Percentiles rank a stretch among this genome's conserved stretches.
Evolutionary conservation across 345 rosid genomes (phyloP).

Genomic region (Euphorbia lathyris): DNA sequence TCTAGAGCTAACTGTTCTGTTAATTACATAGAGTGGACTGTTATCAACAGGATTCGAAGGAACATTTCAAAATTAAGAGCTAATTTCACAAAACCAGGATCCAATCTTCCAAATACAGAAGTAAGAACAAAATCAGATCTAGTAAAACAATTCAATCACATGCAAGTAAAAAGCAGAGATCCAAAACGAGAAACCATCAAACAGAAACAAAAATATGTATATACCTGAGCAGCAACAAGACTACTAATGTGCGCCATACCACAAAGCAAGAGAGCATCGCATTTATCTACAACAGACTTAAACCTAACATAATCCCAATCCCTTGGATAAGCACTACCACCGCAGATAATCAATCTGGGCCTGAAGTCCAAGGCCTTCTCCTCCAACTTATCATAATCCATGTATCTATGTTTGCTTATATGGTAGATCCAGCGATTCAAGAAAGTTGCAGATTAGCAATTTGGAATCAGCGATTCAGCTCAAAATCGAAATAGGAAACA

Average conservation of each 20-base stretch:
- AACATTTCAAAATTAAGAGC: neutral
- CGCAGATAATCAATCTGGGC: too few species aligned
- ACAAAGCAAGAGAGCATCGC: constrained; percentile 91
- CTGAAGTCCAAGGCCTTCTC: constrained; percentile 99
- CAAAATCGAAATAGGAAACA: too few species aligned
- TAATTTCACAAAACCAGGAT: neutral
- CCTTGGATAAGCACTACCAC: constrained; percentile 88
- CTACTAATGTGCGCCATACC: constrained; percentile 99
- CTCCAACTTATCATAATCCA: constrained; percentile 90
- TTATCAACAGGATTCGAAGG: constrained; percentile 20
- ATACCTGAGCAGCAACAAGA: too few species aligned
- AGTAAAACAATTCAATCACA: too few species aligned
- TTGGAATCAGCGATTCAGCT: too few species aligned
- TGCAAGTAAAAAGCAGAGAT: too few species aligned
- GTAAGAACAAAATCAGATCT: neutral
- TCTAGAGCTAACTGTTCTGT: constrained; percentile 52
- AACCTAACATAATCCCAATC: constrained; percentile 94
- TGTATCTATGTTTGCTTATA: too few species aligned
- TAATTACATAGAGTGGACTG: constrained; percentile 24
- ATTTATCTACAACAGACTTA: constrained; percentile 75
- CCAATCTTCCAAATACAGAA: neutral
- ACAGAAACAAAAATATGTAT: too few species aligned
- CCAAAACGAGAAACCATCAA: too few species aligned
- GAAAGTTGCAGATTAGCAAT: too few species aligned
- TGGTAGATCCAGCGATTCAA: too few species aligned